These are phyloP conservation scores for Xylaria flabelliformis DNA, from an alignment of 495 filamentous ascomycete genomes.

Conservation along the genomic window DNA sequence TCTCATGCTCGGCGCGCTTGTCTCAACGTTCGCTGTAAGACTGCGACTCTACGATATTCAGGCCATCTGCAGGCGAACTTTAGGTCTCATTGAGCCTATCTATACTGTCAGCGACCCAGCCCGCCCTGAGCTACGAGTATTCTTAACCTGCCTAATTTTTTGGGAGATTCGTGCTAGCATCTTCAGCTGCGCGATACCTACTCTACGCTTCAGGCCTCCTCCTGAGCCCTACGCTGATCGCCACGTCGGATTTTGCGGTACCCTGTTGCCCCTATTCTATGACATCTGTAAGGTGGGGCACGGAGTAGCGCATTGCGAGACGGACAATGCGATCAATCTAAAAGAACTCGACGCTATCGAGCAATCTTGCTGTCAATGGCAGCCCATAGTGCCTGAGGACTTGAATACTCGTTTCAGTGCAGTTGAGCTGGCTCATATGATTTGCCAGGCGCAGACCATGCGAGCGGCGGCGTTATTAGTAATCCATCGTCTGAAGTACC, in stretches of 20 bases:
- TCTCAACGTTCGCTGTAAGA: constrained; percentile 32
- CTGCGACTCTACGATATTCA: constrained; percentile 32
- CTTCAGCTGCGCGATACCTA: constrained; percentile 34
- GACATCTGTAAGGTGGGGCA: constrained; percentile 36
- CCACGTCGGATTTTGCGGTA: constrained; percentile 33
- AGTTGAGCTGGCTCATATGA: constrained; percentile 34
- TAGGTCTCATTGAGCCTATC: constrained; percentile 28
- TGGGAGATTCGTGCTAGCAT: constrained; percentile 26
- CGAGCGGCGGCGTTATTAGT: constrained; percentile 32
- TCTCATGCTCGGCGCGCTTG: constrained; percentile 30
- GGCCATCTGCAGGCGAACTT: constrained; percentile 31
- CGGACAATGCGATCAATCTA: background rate
- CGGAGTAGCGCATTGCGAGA: constrained; percentile 1
- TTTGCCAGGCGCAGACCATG: constrained; percentile 33
- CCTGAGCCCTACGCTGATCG: constrained; percentile 27
- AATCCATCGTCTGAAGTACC: constrained; percentile 33
- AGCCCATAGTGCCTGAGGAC: constrained; percentile 28
- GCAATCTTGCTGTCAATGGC: constrained; percentile 17
- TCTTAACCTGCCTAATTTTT: constrained; percentile 30
- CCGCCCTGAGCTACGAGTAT: constrained; percentile 28
- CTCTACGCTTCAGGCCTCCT: constrained; percentile 31
- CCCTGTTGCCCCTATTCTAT: constrained; percentile 34
- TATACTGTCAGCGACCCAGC: constrained; percentile 24
- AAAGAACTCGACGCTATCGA: constrained; percentile 28
- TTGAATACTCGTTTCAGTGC: constrained; percentile 27